Evolutionary conservation across 1,284 basidiomycete genomes (phyloP), one percentile per base, ranked within the genome.

Genomic region (Hortiboletus rubellus): DNA sequence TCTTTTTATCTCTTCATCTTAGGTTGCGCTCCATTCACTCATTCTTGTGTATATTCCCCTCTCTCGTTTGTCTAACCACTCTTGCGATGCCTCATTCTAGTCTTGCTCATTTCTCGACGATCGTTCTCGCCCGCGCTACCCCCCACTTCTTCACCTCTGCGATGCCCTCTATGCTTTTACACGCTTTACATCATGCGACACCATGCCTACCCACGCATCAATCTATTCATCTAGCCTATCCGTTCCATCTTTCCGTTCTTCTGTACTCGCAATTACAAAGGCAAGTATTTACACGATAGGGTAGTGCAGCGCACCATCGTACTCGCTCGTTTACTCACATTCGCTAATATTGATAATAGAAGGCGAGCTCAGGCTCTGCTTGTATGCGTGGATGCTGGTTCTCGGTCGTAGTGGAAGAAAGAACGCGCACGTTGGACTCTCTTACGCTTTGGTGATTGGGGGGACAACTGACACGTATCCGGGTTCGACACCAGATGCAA

Each of bases 11-110:
- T 22, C 12, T 12, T 14, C 10, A 15, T 46, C 33, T n/a, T 48
- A 18, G 44, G 38, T 43, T 58, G 54, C 22, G 27, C 45, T 45
- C 47, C 11, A 27, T 55, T 46, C 40, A 46, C 53, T 54, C 41
- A 47, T 66, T 54, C 37, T 55, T 61, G 52, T 57, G 34, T 55
- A 49, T 40, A 27, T 12, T 1, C 7, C 1, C 9, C 3, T 27
- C 9, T 49, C 12, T 53, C 52, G 34, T 48, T 60, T 53, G 15
- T 45, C 37, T 49, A 14, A 34, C 50, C 8, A 11, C 47, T 59
- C 27, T 47, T 48, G 68, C 56, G 63, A 59, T 42, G 58, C 56
- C 65, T 64, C 14, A 8, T 34, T 50, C 46, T 50, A 24, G 52
- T 42, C 54, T 51, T 55, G 55, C 41, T 22, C 42, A 15, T 37